phyloP scores from a whole-genome alignment of 768 basidiomycete species.

The Phylloporus rhodoxanthus region DNA sequence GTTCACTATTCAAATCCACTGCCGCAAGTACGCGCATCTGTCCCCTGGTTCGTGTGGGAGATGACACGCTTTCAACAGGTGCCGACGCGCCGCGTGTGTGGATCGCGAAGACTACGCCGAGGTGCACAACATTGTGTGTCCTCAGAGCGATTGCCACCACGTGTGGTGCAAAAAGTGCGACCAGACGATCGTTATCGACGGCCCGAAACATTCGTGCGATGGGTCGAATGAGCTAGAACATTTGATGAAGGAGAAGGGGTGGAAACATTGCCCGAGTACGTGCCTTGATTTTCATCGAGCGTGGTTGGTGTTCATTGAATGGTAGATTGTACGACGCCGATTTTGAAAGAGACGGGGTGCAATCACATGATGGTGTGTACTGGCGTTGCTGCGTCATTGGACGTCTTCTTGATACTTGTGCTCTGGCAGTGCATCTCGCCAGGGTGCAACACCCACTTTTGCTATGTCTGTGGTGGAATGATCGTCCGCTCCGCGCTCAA shows the following conservation, averaged over 20 bases:
- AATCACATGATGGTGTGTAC: constrained; percentile 50
- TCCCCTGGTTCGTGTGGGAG: not conserved
- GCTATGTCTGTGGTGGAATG: constrained; percentile 44
- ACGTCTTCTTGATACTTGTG: not conserved
- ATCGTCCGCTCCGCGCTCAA: constrained; percentile 39
- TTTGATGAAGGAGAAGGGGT: constrained; percentile 48
- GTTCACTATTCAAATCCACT: constrained; percentile 41
- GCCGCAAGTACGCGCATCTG: constrained; percentile 37
- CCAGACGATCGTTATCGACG: constrained; percentile 33
- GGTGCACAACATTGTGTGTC: constrained; percentile 42
- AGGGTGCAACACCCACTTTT: constrained; percentile 56
- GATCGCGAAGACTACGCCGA: constrained; percentile 44
- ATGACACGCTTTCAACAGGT: constrained; percentile 32
- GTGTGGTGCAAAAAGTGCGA: constrained; percentile 61
- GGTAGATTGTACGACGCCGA: constrained; percentile 43
- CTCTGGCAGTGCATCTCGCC: constrained; percentile 44
- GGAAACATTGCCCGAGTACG: constrained; percentile 60
- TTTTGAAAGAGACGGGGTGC: constrained; percentile 48
- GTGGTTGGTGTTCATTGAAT: not conserved
- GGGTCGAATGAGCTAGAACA: constrained; percentile 49
- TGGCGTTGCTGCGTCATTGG: not conserved
- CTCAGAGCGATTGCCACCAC: constrained; percentile 41
- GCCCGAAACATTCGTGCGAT: constrained; percentile 51
- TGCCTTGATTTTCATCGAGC: not conserved
- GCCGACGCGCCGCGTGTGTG: constrained; percentile 44